Conservation (phyloP, 108 stramenopile genomes). For the Pelagomonas calceolata region DNA sequence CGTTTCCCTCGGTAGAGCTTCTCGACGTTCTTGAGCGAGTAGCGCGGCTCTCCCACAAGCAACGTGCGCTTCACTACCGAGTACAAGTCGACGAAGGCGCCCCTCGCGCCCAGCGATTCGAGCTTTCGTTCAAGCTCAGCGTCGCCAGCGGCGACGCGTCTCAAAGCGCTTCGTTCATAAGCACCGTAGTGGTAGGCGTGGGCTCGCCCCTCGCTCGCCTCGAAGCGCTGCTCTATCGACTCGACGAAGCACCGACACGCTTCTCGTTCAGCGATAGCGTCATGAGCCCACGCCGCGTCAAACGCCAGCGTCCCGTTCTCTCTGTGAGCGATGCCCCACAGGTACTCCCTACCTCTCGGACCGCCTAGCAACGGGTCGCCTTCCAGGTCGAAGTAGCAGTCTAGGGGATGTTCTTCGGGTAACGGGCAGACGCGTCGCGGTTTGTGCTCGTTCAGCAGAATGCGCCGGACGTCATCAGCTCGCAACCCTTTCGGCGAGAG, state of each 20-base stretch:
- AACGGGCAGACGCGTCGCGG: no score
- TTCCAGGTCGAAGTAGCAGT: background rate
- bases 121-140: background rate
- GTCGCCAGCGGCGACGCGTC: background rate
- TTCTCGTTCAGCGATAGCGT: background rate
- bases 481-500: no score
- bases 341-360: background rate
- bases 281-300: background rate
- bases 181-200: background rate
- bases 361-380: background rate
- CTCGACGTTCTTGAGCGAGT: background rate
- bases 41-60: background rate
- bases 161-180: background rate
- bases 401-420: no score
- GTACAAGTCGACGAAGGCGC: constrained; percentile 1
- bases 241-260: no score
- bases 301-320: background rate
- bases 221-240: no score
- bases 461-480: no score
- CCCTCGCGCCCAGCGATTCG: background rate
- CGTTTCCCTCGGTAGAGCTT: background rate
- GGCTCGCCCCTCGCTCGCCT: background rate
- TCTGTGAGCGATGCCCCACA: background rate
- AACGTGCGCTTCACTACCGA: background rate
- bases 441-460: no score